Base-by-base conservation (phyloP, 2,329 filamentous ascomycete species). In the Colletotrichum godetiae region DNA sequence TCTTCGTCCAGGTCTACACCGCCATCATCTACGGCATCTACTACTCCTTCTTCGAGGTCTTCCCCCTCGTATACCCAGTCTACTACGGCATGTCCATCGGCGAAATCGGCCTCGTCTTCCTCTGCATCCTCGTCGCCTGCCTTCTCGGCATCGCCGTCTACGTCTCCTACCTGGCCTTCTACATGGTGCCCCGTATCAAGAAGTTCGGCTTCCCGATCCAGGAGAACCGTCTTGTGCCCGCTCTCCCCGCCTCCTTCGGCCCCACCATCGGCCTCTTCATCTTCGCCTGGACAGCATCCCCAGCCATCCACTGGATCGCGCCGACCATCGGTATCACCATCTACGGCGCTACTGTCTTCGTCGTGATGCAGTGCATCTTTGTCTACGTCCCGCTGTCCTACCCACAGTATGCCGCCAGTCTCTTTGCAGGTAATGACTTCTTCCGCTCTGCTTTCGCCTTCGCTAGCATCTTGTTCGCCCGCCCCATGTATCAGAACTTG, bases 31-130 rank as follows among this genome's bases (percentile, higher is more conserved):
- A 92, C 80, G 88, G 85, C 66, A 91, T 90, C 78, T 91, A 90
- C 83, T 90, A 90, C 77, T 87, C 84, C 55, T 92, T 84, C 80
- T 93, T 93, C 78, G 91, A 92, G 77, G 88, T 88, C n/a, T 92
- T 93, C 80, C 90, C 91, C 4, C 82, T 92, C 15, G 90, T 92
- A 68, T 93, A 91, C 79, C 85, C 86, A 2, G 85, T 85, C 52
- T 83, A 87, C 77, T 93, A 93, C 81, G 80, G 82, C 78, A 92
- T 93, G 86, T 87, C 85, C 72, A 80, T 88, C 2, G 90, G 90
- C 37, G 79, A 90, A 75, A 82, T 89, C 74, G 90, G 90, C 35
- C 85, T 92, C 11, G 86, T 91, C 57, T 92, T 92, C 83, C 82
- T 90, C 61, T 89, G 87, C 75, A 86, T 92, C 77, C 82, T 91